These are phyloP conservation scores for Amanita thiersii DNA, from an alignment of 768 basidiomycete species.

Conservation along the genomic window DNA sequence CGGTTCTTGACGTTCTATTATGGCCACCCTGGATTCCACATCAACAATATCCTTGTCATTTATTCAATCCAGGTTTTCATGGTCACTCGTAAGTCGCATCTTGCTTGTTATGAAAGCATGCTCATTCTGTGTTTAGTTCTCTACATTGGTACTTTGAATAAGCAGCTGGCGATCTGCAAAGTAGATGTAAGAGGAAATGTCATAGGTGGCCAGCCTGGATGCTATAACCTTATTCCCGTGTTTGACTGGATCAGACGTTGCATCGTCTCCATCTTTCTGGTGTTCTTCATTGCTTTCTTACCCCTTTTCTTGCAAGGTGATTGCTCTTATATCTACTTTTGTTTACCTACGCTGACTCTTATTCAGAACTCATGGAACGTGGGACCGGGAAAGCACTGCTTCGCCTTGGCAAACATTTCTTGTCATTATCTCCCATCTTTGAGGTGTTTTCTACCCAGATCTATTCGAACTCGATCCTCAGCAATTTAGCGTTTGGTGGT, in stretches of 20 bases:
- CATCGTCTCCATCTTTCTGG: slow-evolving; percentile 96
- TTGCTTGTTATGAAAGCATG: slow-evolving; percentile 2
- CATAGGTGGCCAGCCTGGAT: slow-evolving; percentile 79
- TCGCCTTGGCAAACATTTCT: slow-evolving; percentile 93
- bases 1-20: slow-evolving; percentile 99
- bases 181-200: slow-evolving; percentile 76
- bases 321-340: background rate
- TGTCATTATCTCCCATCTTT: slow-evolving; percentile 94
- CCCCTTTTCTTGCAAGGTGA: slow-evolving; percentile 95
- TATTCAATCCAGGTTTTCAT: slow-evolving; percentile 98
- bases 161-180: slow-evolving; percentile 82
- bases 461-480: slow-evolving; percentile 93
- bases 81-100: slow-evolving; percentile 66
- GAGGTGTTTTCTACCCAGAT: slow-evolving; percentile 99
- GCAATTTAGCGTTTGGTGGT: slow-evolving; percentile 95
- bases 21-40: slow-evolving; percentile 98
- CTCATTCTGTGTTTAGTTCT: slow-evolving; percentile 44
- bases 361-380: slow-evolving; percentile 85
- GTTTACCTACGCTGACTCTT: slow-evolving; percentile 5
- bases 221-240: slow-evolving; percentile 94
- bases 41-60: slow-evolving; percentile 99
- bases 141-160: slow-evolving; percentile 95
- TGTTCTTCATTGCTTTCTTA: slow-evolving; percentile 97
- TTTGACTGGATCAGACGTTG: slow-evolving; percentile 98
- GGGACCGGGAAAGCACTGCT: slow-evolving; percentile 93